Base-by-base conservation (phyloP, 768 basidiomycete species). In the Pleurotus platypus region DNA sequence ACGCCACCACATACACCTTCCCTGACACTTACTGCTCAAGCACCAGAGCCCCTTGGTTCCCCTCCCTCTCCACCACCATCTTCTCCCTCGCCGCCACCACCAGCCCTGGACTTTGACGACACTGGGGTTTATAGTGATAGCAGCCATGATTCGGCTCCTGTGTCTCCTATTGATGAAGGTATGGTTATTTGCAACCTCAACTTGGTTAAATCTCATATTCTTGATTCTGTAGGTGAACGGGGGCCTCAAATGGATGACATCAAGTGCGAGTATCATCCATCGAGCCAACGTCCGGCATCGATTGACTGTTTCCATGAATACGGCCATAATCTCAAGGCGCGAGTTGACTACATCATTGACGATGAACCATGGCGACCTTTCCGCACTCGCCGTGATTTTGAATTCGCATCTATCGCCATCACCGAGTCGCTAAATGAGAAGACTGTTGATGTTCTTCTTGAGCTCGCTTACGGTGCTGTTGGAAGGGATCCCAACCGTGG, bases 331-430 rank as follows among this genome's bases (percentile, higher is more conserved):
- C 18, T 26, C 4, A 46, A 18, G 30, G 16, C 3, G 7, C 8
- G 4, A 18, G 8, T 24, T 7, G 11, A n/a, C 43, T 38, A 1
- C 22, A 12, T 51, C 57, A 2, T 48, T 4, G 62, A 67, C 26
- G 22, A 35, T 4, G 35, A 61, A 40, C 70, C 67, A 0, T 73
- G 68, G 67, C 11, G 40, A 13, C 70, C 68, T 24, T 72, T 69
- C 50, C 57, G 27, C 6, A 60, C 62, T 13, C 49, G 56, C 1
- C 42, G 65, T 15, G 66, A 73, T 57, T 71, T 70, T 46, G 66
- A 70, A 45, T 59, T 72, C 47, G 62, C 66, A 0, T 61, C 70
- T 55, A 46, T 71, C 24, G 59, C 62, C 1, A 59, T 67, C 0
- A 57, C 67, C 16, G 62, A 60, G 26, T 48, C 57, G 8, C 58